Evolutionary conservation across 2,329 filamentous ascomycete genomes (phyloP).

Genomic region (Aspergillus hortae): DNA sequence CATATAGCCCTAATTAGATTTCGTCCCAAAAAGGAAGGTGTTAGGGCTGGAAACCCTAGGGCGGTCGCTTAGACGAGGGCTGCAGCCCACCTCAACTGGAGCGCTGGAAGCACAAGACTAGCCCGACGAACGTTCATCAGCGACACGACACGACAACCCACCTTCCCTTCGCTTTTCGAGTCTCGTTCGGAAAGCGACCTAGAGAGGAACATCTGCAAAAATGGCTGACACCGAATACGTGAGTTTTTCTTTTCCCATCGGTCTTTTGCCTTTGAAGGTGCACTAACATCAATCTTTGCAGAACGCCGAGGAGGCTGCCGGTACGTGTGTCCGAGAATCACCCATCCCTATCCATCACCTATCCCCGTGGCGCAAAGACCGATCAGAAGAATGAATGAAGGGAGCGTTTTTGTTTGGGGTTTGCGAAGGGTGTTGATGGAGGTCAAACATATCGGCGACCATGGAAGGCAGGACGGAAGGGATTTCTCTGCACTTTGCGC

Average conservation of each 20-base stretch:
- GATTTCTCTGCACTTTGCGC: not conserved
- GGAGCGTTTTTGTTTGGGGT: conserved; percentile 4
- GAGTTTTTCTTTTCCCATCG: conserved; percentile 44
- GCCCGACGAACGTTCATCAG: conserved; percentile 29
- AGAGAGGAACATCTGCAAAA: conserved; percentile 53
- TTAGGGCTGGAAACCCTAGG: conserved; percentile 40
- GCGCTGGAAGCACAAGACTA: conserved; percentile 25
- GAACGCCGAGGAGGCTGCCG: conserved; percentile 96
- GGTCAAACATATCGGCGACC: conserved; percentile 3
- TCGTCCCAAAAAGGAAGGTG: not conserved
- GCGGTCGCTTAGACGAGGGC: conserved; percentile 42
- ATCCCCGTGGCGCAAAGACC: conserved; percentile 6
- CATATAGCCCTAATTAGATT: conserved; percentile 6
- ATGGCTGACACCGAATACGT: conserved; percentile 91
- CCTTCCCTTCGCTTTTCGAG: conserved; percentile 45
- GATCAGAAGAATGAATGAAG: not conserved
- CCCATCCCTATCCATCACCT: conserved; percentile 16
- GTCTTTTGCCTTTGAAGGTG: conserved; percentile 4
- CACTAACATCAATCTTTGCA: conserved; percentile 47
- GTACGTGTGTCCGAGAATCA: conserved; percentile 46
- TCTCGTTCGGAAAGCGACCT: conserved; percentile 43
- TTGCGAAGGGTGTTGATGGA: conserved; percentile 10
- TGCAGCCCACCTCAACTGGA: conserved; percentile 32
- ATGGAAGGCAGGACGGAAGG: conserved; percentile 6
- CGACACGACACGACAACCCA: conserved; percentile 38